A percentile compares a stretch with the other conserved stretches of the same genome.
These are phyloP conservation scores for Diplogelasinospora grovesii DNA, from an alignment of 495 filamentous ascomycete genomes.

Conservation along the genomic window DNA sequence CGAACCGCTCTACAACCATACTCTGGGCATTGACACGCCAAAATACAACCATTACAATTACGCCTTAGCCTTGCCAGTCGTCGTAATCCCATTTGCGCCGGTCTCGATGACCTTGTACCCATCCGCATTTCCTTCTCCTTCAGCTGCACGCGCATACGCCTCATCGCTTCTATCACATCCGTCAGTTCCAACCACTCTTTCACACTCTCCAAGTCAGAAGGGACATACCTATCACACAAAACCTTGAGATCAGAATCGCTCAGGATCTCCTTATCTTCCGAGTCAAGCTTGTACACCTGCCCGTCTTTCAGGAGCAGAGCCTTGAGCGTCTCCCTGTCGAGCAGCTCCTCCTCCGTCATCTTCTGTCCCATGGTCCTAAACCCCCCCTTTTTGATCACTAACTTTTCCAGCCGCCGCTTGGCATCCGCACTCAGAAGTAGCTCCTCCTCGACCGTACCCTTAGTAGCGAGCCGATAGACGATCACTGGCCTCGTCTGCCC, in stretches of 20 bases:
- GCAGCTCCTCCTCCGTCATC: slow-evolving; percentile 40
- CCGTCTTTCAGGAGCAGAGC: slow-evolving; percentile 57
- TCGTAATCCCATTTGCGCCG: slow-evolving; percentile 35
- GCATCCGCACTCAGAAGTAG: slow-evolving; percentile 83
- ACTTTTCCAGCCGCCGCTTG: slow-evolving; percentile 88
- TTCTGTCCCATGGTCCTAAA: slow-evolving; percentile 59
- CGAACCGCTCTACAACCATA: too few species aligned
- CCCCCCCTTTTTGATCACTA: slow-evolving; percentile 90
- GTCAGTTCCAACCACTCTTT: too few species aligned
- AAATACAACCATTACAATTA: not conserved
- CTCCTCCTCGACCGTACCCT: slow-evolving; percentile 85
- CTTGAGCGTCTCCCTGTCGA: slow-evolving; percentile 54
- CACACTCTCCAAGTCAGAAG: not conserved
- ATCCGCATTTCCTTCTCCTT: slow-evolving; percentile 55
- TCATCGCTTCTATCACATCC: slow-evolving; percentile 65
- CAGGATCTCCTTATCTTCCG: slow-evolving; percentile 54
- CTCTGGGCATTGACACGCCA: too few species aligned
- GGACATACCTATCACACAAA: slow-evolving; percentile 52
- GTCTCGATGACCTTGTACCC: slow-evolving; percentile 68
- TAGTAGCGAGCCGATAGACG: slow-evolving; percentile 91
- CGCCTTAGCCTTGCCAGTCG: slow-evolving; percentile 14
- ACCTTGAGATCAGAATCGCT: slow-evolving; percentile 71
- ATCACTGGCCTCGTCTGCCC: slow-evolving; percentile 88
- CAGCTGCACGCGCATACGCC: slow-evolving; percentile 75
- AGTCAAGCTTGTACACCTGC: slow-evolving; percentile 54